These are phyloP conservation scores for Periconia sp. DNA, from an alignment of 2,329 filamentous ascomycete genomes.

Conservation along the genomic window DNA sequence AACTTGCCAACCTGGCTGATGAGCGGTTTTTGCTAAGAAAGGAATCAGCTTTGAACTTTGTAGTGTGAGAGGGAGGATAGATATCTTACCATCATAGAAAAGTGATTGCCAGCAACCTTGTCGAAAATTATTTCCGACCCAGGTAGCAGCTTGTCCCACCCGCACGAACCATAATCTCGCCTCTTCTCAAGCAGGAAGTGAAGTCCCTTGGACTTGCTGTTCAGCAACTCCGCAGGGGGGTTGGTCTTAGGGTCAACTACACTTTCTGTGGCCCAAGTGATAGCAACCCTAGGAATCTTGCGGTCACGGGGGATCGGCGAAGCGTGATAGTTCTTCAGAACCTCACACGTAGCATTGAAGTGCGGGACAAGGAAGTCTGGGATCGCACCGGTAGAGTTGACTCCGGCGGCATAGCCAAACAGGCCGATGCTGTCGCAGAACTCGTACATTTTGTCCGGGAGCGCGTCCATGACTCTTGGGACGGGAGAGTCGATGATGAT, in stretches of 20 bases:
- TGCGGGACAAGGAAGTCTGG: conserved; percentile 52
- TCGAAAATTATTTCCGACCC: conserved; percentile 40
- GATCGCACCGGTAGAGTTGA: conserved; percentile 36
- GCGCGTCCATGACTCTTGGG: conserved; percentile 57
- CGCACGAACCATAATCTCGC: conserved; percentile 51
- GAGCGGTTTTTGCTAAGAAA: conserved; percentile 6
- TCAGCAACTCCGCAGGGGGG: conserved; percentile 42
- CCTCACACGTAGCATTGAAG: conserved; percentile 53
- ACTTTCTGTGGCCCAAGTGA: conserved; percentile 54
- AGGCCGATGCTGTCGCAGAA: conserved; percentile 53
- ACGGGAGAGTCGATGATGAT: conserved; percentile 34
- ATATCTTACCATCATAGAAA: conserved; percentile 40
- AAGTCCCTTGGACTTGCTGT: conserved; percentile 51
- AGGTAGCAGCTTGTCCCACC: conserved; percentile 49
- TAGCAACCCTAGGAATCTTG: conserved; percentile 44
- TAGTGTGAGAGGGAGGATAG: too few relatives aligned
- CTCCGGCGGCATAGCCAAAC: conserved; percentile 40
- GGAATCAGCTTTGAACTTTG: too few relatives aligned
- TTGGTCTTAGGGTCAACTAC: conserved; percentile 39
- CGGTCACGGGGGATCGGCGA: conserved; percentile 17
- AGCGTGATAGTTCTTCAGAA: conserved; percentile 48
- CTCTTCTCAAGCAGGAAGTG: conserved; percentile 52
- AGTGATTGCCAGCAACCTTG: conserved; percentile 42
- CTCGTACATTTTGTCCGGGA: conserved; percentile 58
- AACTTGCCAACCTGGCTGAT: conserved; percentile 6